Conservation (phyloP, 208 protist genomes). For the Wallacemonas sp. region DNA sequence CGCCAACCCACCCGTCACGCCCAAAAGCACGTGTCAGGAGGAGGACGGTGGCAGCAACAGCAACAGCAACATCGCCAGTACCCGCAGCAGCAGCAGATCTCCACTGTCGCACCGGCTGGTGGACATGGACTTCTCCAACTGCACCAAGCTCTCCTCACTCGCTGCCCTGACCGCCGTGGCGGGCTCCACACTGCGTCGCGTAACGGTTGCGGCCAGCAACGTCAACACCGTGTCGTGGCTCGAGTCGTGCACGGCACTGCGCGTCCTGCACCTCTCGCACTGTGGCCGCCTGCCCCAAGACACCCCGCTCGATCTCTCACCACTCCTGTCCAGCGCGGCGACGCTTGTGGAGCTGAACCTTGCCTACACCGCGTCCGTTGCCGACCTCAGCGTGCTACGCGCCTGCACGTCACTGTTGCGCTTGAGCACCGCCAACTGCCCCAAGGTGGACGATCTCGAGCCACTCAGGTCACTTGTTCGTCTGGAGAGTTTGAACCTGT, state of each 20-base stretch:
- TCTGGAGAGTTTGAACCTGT: slow-evolving; percentile 6
- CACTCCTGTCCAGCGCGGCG: background rate
- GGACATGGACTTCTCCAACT: slow-evolving; percentile 10
- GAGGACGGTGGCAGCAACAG: no score
- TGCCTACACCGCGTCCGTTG: background rate
- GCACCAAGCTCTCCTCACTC: background rate
- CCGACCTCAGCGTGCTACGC: background rate
- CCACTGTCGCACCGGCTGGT: background rate
- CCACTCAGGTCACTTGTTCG: background rate
- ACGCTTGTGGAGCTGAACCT: slow-evolving; percentile 10
- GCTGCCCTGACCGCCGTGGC: background rate
- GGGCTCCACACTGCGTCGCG: background rate
- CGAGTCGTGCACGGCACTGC: slow-evolving; percentile 3
- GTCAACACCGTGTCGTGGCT: background rate
- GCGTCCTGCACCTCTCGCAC: slow-evolving; percentile 7
- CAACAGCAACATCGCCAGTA: background rate
- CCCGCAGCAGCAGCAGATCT: no score
- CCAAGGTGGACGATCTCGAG: background rate
- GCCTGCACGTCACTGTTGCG: background rate
- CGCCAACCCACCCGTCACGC: background rate
- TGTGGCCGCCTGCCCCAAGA: background rate
- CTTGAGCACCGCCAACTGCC: background rate
- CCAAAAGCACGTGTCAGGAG: no score
- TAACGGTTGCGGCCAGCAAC: slow-evolving; percentile 6
- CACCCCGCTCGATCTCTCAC: background rate